Evolutionary conservation across 768 basidiomycete species (phyloP).

Genomic region (Boletus subparvulus): DNA sequence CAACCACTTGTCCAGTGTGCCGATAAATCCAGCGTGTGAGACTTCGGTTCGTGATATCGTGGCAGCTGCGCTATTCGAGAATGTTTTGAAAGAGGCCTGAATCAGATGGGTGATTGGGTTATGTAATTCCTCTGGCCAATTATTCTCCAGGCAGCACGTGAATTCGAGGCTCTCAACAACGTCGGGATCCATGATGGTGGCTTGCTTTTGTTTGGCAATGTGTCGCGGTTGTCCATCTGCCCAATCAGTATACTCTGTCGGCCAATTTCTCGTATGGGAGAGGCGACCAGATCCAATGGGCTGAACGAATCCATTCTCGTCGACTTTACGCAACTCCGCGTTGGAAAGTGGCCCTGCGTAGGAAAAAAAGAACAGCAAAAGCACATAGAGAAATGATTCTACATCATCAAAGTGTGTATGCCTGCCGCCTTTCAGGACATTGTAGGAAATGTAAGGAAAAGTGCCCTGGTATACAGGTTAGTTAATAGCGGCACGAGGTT

Average conservation of each 20-base stretch:
- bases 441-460: background rate
- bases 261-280: background rate
- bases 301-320: background rate
- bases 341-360: background rate
- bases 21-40: background rate
- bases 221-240: background rate
- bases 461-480: background rate
- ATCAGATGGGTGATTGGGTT: background rate
- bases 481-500: background rate
- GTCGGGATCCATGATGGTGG: background rate
- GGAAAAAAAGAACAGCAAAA: background rate
- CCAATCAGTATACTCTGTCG: background rate
- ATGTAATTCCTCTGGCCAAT: background rate
- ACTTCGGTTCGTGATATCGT: background rate
- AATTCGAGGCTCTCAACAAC: too few relatives aligned
- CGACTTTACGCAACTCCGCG: background rate
- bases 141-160: background rate
- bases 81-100: background rate
- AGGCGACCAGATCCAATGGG: background rate
- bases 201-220: background rate
- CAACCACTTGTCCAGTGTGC: background rate
- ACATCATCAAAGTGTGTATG: constrained; percentile 1
- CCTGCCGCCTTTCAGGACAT: background rate
- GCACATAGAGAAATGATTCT: constrained; percentile 1
- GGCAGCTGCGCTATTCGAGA: background rate